Percentiles rank a stretch among this genome's conserved stretches.
Conservation (phyloP, 345 rosid species). For the Arabidopsis suecica region DNA sequence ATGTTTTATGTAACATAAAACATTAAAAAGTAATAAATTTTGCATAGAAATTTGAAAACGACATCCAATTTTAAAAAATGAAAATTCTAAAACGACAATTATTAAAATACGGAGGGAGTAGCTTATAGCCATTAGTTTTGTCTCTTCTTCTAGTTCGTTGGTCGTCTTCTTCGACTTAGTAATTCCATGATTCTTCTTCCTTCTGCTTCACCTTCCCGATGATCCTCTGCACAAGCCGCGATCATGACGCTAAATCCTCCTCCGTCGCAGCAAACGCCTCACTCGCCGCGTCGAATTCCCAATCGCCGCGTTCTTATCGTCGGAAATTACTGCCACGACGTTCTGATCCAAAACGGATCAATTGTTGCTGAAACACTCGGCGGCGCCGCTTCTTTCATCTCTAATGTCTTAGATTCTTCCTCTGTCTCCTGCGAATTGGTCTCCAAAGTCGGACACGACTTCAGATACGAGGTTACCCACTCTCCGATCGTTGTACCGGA, state of each 20-base stretch:
- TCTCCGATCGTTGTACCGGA: slow-evolving; percentile 51
- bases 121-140: slow-evolving; percentile 12
- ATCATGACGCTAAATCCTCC: slow-evolving; percentile 40
- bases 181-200: slow-evolving; percentile 13
- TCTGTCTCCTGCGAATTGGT: slow-evolving; percentile 58
- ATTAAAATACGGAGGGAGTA: too few relatives aligned
- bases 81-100: too few relatives aligned
- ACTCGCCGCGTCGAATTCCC: slow-evolving; percentile 31
- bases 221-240: slow-evolving; percentile 32
- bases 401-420: slow-evolving; percentile 63
- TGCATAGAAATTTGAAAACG: too few relatives aligned
- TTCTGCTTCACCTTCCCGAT: slow-evolving; percentile 30
- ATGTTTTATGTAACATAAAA: too few relatives aligned
- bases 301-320: slow-evolving; percentile 66
- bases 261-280: slow-evolving; percentile 31
- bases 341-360: slow-evolving; percentile 62
- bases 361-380: slow-evolving; percentile 85
- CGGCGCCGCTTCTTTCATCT: slow-evolving; percentile 91
- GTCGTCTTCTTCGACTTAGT: neutral
- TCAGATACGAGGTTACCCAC: slow-evolving; percentile 57
- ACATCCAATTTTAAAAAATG: too few relatives aligned
- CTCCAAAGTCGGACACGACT: slow-evolving; percentile 82
- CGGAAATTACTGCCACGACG: slow-evolving; percentile 95
- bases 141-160: neutral
- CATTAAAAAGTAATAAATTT: too few relatives aligned